Conservation (phyloP, 305 asterid genomes). For the Andrographis paniculata region DNA sequence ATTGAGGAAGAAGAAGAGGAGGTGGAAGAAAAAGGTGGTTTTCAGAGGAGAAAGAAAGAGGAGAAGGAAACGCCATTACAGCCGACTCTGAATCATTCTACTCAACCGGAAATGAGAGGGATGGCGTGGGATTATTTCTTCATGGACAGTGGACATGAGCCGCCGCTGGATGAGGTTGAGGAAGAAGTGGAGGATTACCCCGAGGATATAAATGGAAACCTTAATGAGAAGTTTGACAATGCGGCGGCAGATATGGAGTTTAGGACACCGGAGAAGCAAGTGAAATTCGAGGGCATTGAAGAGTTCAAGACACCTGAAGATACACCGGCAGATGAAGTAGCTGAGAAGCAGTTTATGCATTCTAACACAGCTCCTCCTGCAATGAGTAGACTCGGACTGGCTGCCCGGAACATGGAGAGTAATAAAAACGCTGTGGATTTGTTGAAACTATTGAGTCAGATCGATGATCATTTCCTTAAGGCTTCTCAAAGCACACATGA, state of each 20-base stretch:
- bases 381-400: conserved; percentile 22
- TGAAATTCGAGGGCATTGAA: conserved; percentile 34
- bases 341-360: conserved; percentile 59
- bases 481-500: conserved; percentile 84
- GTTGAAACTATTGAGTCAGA: conserved; percentile 56
- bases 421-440: conserved; percentile 53
- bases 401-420: conserved; percentile 29
- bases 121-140: conserved; percentile 89
- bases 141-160: conserved; percentile 36
- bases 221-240: conserved; percentile 21
- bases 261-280: conserved; percentile 69
- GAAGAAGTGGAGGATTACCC: conserved; percentile 31
- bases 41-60: conserved; percentile 38
- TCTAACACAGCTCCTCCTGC: conserved; percentile 81
- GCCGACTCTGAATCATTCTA: conserved; percentile 43
- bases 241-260: conserved; percentile 36
- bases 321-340: conserved; percentile 24
- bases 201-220: conserved; percentile 27
- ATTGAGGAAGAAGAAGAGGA: conserved; percentile 47
- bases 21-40: conserved; percentile 33
- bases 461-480: conserved; percentile 88
- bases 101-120: conserved; percentile 59
- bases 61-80: conserved; percentile 34
- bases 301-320: conserved; percentile 54
- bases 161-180: conserved; percentile 40